phyloP scores from a whole-genome alignment of 208 protist genomes.

The Trypanosoma brucei region DNA sequence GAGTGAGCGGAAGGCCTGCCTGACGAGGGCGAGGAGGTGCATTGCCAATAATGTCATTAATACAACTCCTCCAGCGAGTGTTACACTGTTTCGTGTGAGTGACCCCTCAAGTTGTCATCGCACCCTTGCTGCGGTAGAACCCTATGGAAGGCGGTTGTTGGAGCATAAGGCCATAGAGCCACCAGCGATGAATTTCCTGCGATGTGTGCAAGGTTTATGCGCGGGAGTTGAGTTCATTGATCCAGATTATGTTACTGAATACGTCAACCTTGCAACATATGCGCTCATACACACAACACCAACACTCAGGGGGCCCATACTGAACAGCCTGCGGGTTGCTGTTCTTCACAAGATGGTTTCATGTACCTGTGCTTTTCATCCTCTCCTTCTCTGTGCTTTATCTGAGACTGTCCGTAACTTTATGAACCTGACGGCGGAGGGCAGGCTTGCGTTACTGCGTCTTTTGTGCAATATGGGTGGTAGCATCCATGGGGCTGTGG shows the following conservation, averaged over 20 bases:
- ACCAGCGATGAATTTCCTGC: neutral
- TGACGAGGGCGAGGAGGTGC: constrained; percentile 31
- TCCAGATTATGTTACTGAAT: constrained; percentile 28
- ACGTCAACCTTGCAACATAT: constrained; percentile 41
- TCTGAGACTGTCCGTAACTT: constrained; percentile 48
- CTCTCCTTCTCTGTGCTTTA: constrained; percentile 38
- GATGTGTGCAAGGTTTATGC: constrained; percentile 15
- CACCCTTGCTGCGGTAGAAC: constrained; percentile 28
- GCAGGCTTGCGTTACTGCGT: constrained; percentile 54
- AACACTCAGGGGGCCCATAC: constrained; percentile 58
- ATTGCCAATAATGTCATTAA: constrained; percentile 37
- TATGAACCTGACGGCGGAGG: constrained; percentile 44
- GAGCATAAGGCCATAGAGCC: constrained; percentile 25
- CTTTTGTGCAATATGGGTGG: constrained; percentile 71
- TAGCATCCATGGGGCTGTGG: constrained; percentile 43
- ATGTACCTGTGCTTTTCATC: constrained; percentile 41
- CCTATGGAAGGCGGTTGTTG: constrained; percentile 44
- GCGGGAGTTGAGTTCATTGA: constrained; percentile 33
- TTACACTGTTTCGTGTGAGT: constrained; percentile 55
- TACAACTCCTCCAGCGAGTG: constrained; percentile 35
- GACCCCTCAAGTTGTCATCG: constrained; percentile 11
- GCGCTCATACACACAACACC: constrained; percentile 37
- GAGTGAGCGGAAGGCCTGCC: constrained; percentile 34
- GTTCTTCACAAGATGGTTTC: constrained; percentile 61
- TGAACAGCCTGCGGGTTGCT: constrained; percentile 66